Conservation (phyloP, 345 rosid species). For the Corymbia maculata region DNA sequence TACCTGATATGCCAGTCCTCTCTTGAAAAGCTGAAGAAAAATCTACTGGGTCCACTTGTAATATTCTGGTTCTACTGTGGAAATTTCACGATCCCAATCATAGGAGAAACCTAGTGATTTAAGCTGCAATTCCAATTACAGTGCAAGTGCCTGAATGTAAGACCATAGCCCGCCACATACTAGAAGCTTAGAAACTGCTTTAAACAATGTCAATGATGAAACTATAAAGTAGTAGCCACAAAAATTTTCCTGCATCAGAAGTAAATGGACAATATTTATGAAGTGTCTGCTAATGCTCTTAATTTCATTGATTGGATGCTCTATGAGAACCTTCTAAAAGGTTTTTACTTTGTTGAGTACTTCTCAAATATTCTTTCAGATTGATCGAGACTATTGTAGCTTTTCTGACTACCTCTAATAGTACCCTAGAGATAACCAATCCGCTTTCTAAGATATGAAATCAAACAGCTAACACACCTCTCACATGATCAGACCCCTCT, state of each 20-base stretch:
- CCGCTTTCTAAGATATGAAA: background rate
- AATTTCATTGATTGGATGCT: background rate
- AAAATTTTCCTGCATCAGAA: background rate
- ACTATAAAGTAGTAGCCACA: background rate
- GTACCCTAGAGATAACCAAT: background rate
- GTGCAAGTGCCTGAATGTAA: background rate
- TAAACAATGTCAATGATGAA: background rate
- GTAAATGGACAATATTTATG: background rate
- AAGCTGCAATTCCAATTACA: slow-evolving; percentile 61
- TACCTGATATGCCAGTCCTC: slow-evolving; percentile 98
- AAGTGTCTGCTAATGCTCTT: background rate
- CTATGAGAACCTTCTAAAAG: background rate
- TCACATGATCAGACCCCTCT: background rate
- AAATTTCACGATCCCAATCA: slow-evolving; percentile 95
- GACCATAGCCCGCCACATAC: background rate
- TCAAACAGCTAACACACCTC: background rate
- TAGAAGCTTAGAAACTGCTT: background rate
- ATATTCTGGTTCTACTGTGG: slow-evolving; percentile 83
- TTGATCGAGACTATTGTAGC: background rate
- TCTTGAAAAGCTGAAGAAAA: slow-evolving; percentile 86
- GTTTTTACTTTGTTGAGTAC: fast-evolving
- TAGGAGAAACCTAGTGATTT: slow-evolving; percentile 86
- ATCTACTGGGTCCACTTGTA: slow-evolving; percentile 99
- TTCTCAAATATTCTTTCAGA: background rate
- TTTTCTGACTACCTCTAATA: background rate